Conservation (phyloP, 1,284 basidiomycete species). For the Ustilago xerochloae region DNA sequence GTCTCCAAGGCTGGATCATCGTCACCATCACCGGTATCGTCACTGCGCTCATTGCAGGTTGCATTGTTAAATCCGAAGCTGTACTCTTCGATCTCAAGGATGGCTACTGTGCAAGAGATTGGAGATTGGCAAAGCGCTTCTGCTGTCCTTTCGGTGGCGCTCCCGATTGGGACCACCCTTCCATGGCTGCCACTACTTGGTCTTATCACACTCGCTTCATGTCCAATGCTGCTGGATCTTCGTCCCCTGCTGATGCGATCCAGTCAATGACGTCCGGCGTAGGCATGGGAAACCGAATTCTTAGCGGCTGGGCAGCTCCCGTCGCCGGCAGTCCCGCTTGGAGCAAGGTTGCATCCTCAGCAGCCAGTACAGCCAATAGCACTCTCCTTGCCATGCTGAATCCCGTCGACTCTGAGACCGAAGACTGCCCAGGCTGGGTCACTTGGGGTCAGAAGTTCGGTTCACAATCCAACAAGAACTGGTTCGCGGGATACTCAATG, state of each 20-base stretch:
- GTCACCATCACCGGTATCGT: constrained; percentile 76
- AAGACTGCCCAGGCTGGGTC: constrained; percentile 78
- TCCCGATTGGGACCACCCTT: constrained; percentile 48
- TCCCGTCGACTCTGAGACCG: constrained; percentile 35
- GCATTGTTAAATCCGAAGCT: constrained; percentile 87
- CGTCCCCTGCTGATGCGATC: constrained; percentile 19
- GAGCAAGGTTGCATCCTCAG: constrained; percentile 44
- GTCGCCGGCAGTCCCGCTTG: constrained; percentile 57
- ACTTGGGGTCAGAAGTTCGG: constrained; percentile 73
- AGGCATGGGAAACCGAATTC: constrained; percentile 48
- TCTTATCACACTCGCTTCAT: constrained; percentile 39
- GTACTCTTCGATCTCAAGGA: constrained; percentile 94
- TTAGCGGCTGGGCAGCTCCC: constrained; percentile 57
- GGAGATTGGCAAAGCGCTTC: constrained; percentile 82
- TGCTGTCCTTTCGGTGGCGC: constrained; percentile 74
- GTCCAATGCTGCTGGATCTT: constrained; percentile 3
- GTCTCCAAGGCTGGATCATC: constrained; percentile 83
- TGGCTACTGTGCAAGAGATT: constrained; percentile 80
- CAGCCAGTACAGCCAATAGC: constrained; percentile 6
- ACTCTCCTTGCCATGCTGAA: constrained; percentile 16
- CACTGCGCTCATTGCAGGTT: constrained; percentile 76
- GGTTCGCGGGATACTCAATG: constrained; percentile 76
- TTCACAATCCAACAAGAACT: constrained; percentile 49
- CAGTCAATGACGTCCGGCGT: constrained; percentile 43
- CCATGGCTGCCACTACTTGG: constrained; percentile 17